These are phyloP conservation scores for Pestalotiopsis fici DNA, from an alignment of 2,329 filamentous ascomycete species.

Conservation along the genomic window DNA sequence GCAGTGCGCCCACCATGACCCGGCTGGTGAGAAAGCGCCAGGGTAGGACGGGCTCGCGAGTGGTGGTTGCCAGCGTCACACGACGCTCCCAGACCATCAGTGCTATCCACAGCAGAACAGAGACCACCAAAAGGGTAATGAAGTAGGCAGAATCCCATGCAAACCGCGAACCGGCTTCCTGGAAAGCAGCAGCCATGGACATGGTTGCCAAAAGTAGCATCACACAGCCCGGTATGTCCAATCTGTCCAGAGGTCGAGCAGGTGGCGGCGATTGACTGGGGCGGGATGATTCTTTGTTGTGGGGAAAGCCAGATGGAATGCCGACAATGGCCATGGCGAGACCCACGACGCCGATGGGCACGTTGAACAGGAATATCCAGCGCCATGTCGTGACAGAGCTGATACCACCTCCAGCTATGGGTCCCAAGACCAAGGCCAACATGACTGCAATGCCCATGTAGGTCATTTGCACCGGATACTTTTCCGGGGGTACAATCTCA, in stretches of 20 bases:
- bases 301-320: slow-evolving; percentile 4
- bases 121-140: background rate
- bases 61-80: slow-evolving; percentile 1
- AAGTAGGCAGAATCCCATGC: background rate
- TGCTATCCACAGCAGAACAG: background rate
- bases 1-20: slow-evolving; percentile 14
- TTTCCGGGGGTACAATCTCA: slow-evolving; percentile 8
- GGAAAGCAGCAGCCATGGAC: background rate
- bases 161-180: slow-evolving; percentile 3
- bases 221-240: slow-evolving; percentile 11
- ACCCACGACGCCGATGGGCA: slow-evolving; percentile 13
- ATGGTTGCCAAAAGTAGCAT: slow-evolving; percentile 7
- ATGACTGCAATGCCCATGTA: background rate
- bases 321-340: slow-evolving; percentile 13
- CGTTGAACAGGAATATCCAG: slow-evolving; percentile 5
- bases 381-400: background rate
- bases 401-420: background rate
- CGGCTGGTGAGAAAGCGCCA: slow-evolving; percentile 21
- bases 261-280: too few relatives aligned
- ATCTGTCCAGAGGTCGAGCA: too few relatives aligned
- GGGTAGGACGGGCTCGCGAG: slow-evolving; percentile 21
- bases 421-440: background rate
- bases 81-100: slow-evolving; percentile 16
- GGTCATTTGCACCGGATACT: background rate
- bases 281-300: too few relatives aligned